Percentiles rank a stretch among this genome's conserved stretches.
Evolutionary conservation across 345 rosid genomes (phyloP).

Genomic region (Lumnitzera racemosa): DNA sequence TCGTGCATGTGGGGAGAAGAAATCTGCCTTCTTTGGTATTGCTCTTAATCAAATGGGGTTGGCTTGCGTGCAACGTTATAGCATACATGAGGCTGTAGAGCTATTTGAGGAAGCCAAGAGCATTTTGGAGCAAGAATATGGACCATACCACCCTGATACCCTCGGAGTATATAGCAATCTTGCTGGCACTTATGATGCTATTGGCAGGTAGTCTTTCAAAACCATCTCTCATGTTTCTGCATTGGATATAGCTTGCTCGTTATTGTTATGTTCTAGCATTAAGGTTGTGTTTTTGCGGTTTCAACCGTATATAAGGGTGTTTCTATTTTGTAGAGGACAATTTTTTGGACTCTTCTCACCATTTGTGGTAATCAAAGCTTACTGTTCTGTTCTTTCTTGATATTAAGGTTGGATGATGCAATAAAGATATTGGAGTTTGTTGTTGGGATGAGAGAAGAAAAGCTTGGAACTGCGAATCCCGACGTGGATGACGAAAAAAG

Average conservation of each 20-base stretch:
- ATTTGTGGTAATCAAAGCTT: neutral
- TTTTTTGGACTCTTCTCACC: no score
- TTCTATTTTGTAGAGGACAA: no score
- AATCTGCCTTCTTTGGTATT: conserved; percentile 76
- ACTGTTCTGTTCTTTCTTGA: neutral
- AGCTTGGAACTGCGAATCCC: conserved; percentile 85
- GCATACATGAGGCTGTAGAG: conserved; percentile 68
- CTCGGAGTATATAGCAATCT: conserved; percentile 89
- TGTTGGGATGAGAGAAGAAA: conserved; percentile 74
- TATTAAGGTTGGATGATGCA: conserved; percentile 76
- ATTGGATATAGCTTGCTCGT: neutral
- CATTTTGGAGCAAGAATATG: conserved; percentile 68
- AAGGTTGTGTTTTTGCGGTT: no score
- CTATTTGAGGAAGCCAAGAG: conserved; percentile 79
- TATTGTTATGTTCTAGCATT: neutral
- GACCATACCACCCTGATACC: conserved; percentile 83
- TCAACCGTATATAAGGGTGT: no score
- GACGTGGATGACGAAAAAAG: conserved; percentile 87
- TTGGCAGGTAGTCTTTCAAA: conserved; percentile 54
- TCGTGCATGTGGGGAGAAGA: conserved; percentile 68
- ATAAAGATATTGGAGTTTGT: conserved; percentile 61
- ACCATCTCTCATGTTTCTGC: conserved; percentile 8
- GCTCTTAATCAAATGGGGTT: conserved; percentile 94
- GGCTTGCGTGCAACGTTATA: conserved; percentile 68
- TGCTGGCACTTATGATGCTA: conserved; percentile 90